Evolutionary conservation across 2,329 filamentous ascomycete genomes (phyloP).

Genomic region (Neofusicoccum sp.): DNA sequence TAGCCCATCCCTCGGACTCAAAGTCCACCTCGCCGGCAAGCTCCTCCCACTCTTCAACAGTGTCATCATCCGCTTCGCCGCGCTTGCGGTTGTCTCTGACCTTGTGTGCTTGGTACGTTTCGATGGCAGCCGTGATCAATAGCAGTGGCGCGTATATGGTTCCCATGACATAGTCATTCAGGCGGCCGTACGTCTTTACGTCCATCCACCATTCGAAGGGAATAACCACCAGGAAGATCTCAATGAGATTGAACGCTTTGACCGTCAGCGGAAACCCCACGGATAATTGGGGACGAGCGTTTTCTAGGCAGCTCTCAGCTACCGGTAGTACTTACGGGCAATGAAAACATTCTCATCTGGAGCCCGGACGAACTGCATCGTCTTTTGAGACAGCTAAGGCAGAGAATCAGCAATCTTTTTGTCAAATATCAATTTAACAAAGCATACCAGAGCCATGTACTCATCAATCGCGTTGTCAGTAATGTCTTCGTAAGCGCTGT

Average conservation of each 20-base stretch:
- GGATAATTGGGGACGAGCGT: conserved; percentile 36
- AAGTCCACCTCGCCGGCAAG: conserved; percentile 72
- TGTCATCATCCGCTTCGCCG: conserved; percentile 88
- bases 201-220: conserved; percentile 96
- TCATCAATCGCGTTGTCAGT: conserved; percentile 92
- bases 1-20: conserved; percentile 81
- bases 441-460: conserved; percentile 72
- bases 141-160: conserved; percentile 83
- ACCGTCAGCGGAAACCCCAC: not conserved
- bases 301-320: conserved; percentile 21
- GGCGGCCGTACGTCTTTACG: conserved; percentile 69
- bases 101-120: conserved; percentile 49
- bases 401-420: not conserved
- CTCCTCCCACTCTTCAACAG: conserved; percentile 92
- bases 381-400: conserved; percentile 64
- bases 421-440: too few species aligned
- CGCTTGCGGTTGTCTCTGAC: conserved; percentile 74
- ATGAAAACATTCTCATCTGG: conserved; percentile 99
- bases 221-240: conserved; percentile 76
- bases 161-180: conserved; percentile 90
- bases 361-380: conserved; percentile 93
- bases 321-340: conserved; percentile 51
- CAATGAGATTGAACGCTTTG: conserved; percentile 80
- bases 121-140: conserved; percentile 70
- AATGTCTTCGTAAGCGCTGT: conserved; percentile 93